phyloP scores from a whole-genome alignment of 768 basidiomycete species.

The Mycena galopus region DNA sequence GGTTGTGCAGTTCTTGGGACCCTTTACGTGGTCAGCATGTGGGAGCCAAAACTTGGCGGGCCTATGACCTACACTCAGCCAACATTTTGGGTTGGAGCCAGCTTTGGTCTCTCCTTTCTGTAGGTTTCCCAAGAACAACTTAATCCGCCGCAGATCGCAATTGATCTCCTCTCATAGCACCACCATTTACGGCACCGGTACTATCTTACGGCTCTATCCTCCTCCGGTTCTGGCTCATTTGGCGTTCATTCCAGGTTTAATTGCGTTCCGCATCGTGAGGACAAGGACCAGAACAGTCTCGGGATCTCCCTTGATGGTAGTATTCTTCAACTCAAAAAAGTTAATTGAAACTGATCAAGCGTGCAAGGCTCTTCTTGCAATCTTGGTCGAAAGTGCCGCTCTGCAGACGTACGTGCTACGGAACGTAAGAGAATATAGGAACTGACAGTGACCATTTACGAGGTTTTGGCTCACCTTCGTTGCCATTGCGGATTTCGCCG shows the following conservation, averaged over 20 bases:
- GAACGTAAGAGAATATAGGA: constrained; percentile 11
- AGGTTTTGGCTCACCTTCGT: constrained; percentile 19
- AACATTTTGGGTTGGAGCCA: constrained; percentile 1
- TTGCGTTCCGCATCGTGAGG: constrained; percentile 16
- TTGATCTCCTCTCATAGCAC: constrained; percentile 17
- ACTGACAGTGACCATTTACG: not conserved
- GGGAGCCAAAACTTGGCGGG: constrained; percentile 20
- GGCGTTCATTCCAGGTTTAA: constrained; percentile 8
- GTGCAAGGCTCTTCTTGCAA: constrained; percentile 5
- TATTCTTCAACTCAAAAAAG: constrained; percentile 9
- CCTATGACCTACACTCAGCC: constrained; percentile 5
- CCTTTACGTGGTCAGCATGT: constrained; percentile 8
- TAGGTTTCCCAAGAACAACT: constrained; percentile 9
- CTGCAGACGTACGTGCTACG: constrained; percentile 15
- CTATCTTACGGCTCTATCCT: constrained; percentile 14
- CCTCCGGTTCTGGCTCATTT: constrained; percentile 14
- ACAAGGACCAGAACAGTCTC: constrained; percentile 8
- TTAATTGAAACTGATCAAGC: constrained; percentile 10
- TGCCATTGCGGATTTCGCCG: constrained; percentile 11
- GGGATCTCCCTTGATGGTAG: constrained; percentile 13
- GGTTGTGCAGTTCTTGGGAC: constrained; percentile 15
- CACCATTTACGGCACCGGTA: constrained; percentile 21
- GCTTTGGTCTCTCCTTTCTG: constrained; percentile 13
- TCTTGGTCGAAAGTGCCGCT: no score
- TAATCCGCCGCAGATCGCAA: constrained; percentile 10